phyloP scores from a whole-genome alignment of 2,329 filamentous ascomycete genomes.

The Colletotrichum theobromicola region DNA sequence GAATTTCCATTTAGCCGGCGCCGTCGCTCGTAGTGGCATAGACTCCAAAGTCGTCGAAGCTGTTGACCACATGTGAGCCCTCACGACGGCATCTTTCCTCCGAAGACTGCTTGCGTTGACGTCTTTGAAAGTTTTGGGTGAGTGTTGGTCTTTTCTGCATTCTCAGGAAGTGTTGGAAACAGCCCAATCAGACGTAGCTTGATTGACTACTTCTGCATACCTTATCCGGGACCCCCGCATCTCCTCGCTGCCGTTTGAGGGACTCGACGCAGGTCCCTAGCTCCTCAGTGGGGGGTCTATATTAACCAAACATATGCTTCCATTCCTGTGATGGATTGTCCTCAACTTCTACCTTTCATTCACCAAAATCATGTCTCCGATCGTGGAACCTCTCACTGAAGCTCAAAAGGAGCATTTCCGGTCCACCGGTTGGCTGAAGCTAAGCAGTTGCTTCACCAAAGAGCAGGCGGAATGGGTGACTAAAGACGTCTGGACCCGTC shows the following conservation, averaged over 20 bases:
- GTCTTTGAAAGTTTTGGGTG: not conserved
- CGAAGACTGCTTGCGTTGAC: not conserved
- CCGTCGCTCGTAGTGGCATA: not conserved
- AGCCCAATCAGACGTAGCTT: not conserved
- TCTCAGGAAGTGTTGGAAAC: not conserved
- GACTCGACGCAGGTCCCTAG: not conserved
- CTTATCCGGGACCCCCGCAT: conserved; percentile 5
- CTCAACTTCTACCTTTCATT: not conserved
- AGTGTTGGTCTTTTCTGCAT: not conserved
- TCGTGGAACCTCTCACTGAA: conserved; percentile 33
- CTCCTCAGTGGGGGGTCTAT: not conserved
- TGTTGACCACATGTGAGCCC: not conserved
- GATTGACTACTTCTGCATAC: not conserved
- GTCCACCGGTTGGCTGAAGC: conserved; percentile 40
- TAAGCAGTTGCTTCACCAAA: conserved; percentile 38
- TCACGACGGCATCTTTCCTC: not conserved
- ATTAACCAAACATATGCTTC: not conserved
- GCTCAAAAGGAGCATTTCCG: conserved; percentile 47
- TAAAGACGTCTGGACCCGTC: conserved; percentile 64
- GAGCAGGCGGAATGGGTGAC: conserved; percentile 40
- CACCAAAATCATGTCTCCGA: not conserved
- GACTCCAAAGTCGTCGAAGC: not conserved
- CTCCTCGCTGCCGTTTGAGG: not conserved
- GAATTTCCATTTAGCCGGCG: not conserved
- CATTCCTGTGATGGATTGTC: too few species aligned